Base-by-base conservation (phyloP, 2,329 filamentous ascomycete genomes). In the Celoporthe dispersa region DNA sequence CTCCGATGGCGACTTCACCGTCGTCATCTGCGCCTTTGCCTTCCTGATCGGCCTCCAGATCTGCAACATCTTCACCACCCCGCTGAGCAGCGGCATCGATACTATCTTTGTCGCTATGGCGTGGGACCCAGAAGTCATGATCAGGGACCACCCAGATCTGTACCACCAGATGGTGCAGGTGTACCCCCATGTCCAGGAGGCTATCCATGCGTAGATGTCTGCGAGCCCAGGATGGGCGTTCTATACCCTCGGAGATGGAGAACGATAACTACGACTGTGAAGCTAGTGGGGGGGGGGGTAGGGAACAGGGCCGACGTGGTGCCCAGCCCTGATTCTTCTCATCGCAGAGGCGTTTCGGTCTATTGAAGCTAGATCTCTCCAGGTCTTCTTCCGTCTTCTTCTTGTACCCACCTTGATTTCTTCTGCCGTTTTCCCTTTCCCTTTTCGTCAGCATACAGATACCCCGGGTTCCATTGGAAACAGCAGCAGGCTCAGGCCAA, bases 11-110 rank as follows among this genome's bases (percentile, higher is more conserved):
- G 84, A 82, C 28, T 97, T 90, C 78, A 96, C 93, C 0, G 85
- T 91, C 0, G 90, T 97, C 11, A 86, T 97, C 25, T 87, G 97
- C 78, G 93, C 93, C 0, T 97, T 95, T 79, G 84, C 94, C 0
- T 97, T 98, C 82, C 82, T 98, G 66, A 94, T 98, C 73, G 95
- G 95, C 8, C 82, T 97, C 73, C 95, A 98, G 79, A 92, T 98
- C 71, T 92, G 91, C 78, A 92, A 97, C 79, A 88, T 97, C 73
- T 97, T 98, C 81, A 92, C 95, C 44, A 95, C 93, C 0, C 95
- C 95, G 0, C 84, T 98, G 69, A 91, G 91, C 73, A 94, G 91
- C 75, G 95, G 95, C n/a, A 89, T 97, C 73, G 92, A 97, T 74
- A 97, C 94, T 0, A 92, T 97, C 72, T 98, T 98, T 75, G 93